These are phyloP conservation scores for Agapanthus africanus DNA, from an alignment of 106 monocot genomes.

Conservation along the genomic window DNA sequence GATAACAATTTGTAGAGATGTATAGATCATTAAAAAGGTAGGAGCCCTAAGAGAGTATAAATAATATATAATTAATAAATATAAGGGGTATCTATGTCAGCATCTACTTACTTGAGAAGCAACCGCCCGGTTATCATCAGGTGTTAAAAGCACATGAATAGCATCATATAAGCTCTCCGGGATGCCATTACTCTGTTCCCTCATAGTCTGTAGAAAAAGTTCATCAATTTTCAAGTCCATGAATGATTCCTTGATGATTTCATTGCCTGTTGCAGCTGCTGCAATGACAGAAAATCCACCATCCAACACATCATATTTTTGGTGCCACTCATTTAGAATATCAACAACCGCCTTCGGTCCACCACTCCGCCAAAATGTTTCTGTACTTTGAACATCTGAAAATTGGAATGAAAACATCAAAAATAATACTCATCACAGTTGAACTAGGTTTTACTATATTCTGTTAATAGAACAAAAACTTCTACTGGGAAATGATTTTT, in stretches of 20 bases:
- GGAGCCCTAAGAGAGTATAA: too few species aligned
- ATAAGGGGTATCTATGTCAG: background rate
- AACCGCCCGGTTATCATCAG: slow-evolving; percentile 82
- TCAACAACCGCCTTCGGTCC: slow-evolving; percentile 58
- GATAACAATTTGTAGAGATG: background rate
- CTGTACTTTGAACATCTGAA: slow-evolving; percentile 75
- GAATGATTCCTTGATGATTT: slow-evolving; percentile 83
- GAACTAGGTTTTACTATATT: background rate
- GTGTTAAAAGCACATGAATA: slow-evolving; percentile 73
- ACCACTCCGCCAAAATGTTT: slow-evolving; percentile 44
- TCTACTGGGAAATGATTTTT: background rate
- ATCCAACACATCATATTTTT: slow-evolving; percentile 35
- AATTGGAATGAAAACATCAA: slow-evolving; percentile 5
- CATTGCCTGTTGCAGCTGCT: slow-evolving; percentile 73
- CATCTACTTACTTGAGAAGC: slow-evolving; percentile 84
- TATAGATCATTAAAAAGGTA: too few species aligned
- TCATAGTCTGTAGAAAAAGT: slow-evolving; percentile 44
- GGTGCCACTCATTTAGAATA: slow-evolving; percentile 30
- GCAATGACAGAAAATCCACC: slow-evolving; percentile 69
- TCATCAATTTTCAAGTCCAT: slow-evolving; percentile 80
- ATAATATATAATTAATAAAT: background rate
- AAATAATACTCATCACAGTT: background rate
- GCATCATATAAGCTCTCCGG: slow-evolving; percentile 69
- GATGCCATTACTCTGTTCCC: slow-evolving; percentile 22
- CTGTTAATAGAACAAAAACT: background rate